Conservation (phyloP, 2,329 filamentous ascomycete genomes). For the Epicoccum nigrum region DNA sequence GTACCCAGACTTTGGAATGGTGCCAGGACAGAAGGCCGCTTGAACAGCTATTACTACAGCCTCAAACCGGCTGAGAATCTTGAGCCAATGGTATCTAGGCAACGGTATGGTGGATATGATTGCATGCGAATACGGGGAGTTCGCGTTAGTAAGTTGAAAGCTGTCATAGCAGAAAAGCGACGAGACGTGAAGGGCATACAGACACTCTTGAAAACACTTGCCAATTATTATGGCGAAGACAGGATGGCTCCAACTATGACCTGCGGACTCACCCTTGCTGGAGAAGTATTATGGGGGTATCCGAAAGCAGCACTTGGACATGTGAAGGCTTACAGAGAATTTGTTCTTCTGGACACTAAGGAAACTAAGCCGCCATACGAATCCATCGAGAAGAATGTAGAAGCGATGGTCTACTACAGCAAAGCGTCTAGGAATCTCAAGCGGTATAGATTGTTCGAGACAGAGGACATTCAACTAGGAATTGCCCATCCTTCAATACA, state of each 20-base stretch:
- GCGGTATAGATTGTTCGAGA: not conserved
- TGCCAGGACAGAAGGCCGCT: not conserved
- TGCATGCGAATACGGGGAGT: not conserved
- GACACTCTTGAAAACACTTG: not conserved
- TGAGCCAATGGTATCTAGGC: not conserved
- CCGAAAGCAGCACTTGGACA: too few species aligned
- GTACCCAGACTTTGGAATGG: not conserved
- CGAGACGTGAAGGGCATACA: not conserved
- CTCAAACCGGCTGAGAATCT: not conserved
- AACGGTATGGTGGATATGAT: not conserved
- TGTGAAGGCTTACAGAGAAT: too few species aligned
- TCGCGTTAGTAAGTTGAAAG: not conserved
- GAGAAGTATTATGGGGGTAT: too few species aligned
- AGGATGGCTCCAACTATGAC: too few species aligned
- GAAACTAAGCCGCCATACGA: too few species aligned
- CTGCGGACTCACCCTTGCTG: too few species aligned
- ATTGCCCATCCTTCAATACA: not conserved
- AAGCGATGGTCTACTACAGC: too few species aligned
- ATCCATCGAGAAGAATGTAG: too few species aligned
- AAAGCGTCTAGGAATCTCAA: too few species aligned
- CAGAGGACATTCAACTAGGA: not conserved
- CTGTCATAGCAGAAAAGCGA: too few species aligned
- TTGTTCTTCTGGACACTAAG: too few species aligned
- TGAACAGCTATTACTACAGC: not conserved
- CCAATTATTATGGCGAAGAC: not conserved